These are phyloP conservation scores for Fusarium napiforme DNA, from an alignment of 2,329 filamentous ascomycete species.

Conservation along the genomic window DNA sequence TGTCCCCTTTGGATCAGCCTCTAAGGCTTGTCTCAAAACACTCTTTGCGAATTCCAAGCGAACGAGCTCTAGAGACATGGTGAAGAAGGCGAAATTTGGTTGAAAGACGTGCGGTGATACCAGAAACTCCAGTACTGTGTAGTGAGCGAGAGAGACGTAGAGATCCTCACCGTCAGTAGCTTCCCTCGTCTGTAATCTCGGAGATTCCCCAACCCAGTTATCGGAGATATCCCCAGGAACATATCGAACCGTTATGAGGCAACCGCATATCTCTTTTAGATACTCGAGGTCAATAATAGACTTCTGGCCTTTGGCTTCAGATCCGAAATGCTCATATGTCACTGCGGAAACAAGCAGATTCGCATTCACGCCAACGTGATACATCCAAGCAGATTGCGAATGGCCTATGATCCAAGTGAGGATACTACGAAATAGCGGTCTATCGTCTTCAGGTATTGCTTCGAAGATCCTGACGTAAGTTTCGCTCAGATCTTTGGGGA, in stretches of 20 bases:
- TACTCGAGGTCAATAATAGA: not conserved
- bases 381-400: not conserved
- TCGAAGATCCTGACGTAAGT: not conserved
- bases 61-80: not conserved
- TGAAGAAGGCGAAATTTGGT: fast-evolving
- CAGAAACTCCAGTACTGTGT: not conserved
- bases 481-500: not conserved
- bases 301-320: too few species aligned
- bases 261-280: not conserved
- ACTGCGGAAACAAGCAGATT: not conserved
- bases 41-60: not conserved
- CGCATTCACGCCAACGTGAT: not conserved
- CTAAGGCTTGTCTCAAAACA: not conserved
- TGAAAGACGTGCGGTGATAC: not conserved
- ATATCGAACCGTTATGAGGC: not conserved
- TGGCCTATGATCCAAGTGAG: not conserved
- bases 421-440: not conserved
- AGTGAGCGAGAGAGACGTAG: not conserved
- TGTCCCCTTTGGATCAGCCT: not conserved
- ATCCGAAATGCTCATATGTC: not conserved
- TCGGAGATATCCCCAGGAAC: not conserved
- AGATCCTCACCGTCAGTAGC: not conserved
- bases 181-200: not conserved
- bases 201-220: not conserved
- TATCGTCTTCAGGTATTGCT: not conserved